These are phyloP conservation scores for Spergularia bocconei DNA, from an alignment of 148 eudicot species.

Conservation along the genomic window DNA sequence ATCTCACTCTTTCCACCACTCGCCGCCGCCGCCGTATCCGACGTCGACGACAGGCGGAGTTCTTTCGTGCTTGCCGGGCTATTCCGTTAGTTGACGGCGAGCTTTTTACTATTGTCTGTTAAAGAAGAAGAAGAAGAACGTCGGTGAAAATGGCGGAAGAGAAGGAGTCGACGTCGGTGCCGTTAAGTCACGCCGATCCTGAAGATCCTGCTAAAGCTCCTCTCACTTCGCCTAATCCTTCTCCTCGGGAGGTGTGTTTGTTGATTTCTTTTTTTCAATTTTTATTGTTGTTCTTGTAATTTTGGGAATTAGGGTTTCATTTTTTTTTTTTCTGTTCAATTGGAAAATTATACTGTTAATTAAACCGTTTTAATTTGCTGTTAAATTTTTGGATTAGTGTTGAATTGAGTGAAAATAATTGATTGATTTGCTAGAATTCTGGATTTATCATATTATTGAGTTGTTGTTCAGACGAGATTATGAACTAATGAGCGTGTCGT, in stretches of 20 bases:
- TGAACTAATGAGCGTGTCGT: not conserved
- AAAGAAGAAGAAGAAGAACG: not conserved
- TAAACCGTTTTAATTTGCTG: too few relatives aligned
- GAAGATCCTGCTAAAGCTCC: conserved; percentile 52
- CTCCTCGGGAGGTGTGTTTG: conserved; percentile 50
- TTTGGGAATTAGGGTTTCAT: not conserved
- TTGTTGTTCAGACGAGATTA: not conserved
- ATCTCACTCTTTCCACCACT: too few relatives aligned
- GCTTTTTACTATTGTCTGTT: not conserved
- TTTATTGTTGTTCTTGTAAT: not conserved
- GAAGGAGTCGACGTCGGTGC: conserved; percentile 48
- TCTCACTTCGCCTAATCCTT: conserved; percentile 36
- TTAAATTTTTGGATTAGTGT: not conserved
- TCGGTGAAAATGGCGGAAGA: conserved; percentile 42
- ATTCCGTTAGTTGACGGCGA: too few relatives aligned
- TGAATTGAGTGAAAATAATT: not conserved
- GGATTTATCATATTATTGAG: not conserved
- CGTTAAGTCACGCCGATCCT: conserved; percentile 43
- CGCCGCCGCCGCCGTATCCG: too few relatives aligned
- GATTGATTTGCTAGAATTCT: not conserved
- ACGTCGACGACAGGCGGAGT: too few relatives aligned
- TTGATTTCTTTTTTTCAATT: not conserved
- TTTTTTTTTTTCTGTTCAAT: not conserved
- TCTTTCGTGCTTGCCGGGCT: too few relatives aligned
- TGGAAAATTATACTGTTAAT: not conserved